phyloP scores from a whole-genome alignment of 2,329 filamentous ascomycete species.

The Paecilomyces sp. region DNA sequence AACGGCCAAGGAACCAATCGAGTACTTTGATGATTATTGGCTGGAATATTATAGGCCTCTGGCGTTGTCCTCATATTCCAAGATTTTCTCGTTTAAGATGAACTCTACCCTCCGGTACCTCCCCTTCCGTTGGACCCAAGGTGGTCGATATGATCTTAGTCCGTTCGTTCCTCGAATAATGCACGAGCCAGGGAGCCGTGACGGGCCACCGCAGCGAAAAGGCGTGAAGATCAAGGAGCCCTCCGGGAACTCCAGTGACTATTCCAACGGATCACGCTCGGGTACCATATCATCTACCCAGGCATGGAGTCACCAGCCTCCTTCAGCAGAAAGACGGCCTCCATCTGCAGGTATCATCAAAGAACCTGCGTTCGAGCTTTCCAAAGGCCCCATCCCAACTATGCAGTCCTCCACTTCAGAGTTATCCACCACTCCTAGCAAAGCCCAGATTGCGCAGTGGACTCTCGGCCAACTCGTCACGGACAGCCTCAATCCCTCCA shows the following conservation, averaged over 20 bases:
- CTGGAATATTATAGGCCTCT: conserved; percentile 90
- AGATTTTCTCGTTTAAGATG: conserved; percentile 89
- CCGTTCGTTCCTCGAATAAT: conserved; percentile 74
- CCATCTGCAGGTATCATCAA: conserved; percentile 52
- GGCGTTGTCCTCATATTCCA: conserved; percentile 79
- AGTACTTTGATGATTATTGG: conserved; percentile 89
- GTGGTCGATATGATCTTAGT: conserved; percentile 73
- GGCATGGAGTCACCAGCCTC: conserved; percentile 24
- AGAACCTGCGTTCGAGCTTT: conserved; percentile 29
- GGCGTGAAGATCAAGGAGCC: conserved; percentile 65
- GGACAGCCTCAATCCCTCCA: conserved; percentile 77
- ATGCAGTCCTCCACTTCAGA: conserved; percentile 13
- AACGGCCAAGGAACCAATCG: conserved; percentile 22
- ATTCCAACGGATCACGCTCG: conserved; percentile 27
- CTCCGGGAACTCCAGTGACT: conserved; percentile 36
- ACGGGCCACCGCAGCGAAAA: conserved; percentile 54
- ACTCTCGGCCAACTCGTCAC: conserved; percentile 80
- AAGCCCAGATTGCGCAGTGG: conserved; percentile 71
- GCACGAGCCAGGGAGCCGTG: conserved; percentile 47
- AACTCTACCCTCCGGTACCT: conserved; percentile 82
- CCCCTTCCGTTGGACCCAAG: conserved; percentile 60
- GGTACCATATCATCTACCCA: conserved; percentile 12
- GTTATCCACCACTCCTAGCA: conserved; percentile 62
- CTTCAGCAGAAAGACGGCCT: conserved; percentile 23
- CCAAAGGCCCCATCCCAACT: conserved; percentile 13